Conservation (phyloP, 139 green algal species). For the Chlamydomonas sphaeroides region DNA sequence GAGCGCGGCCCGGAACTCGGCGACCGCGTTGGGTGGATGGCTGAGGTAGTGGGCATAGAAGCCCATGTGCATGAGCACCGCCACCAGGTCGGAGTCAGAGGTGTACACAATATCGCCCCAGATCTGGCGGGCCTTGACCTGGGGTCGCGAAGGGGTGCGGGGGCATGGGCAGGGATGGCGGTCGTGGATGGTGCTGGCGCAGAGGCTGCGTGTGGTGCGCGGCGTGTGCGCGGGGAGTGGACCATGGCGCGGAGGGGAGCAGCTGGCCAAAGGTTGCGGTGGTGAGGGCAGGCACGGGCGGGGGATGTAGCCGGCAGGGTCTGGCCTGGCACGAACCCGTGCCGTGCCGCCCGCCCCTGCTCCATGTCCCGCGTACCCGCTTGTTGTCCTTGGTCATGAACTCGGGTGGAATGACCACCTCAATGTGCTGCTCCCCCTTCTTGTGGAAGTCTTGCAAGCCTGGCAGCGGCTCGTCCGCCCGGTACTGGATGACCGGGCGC, state of each 20-base stretch:
- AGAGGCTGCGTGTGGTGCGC: background rate
- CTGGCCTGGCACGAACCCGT: no score
- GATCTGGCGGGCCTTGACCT: slow-evolving; percentile 91
- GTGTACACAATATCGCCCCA: slow-evolving; percentile 96
- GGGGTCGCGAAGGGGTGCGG: background rate
- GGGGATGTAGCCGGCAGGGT: no score
- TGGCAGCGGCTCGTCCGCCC: slow-evolving; percentile 12
- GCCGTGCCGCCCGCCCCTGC: no score
- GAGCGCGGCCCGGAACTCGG: slow-evolving; percentile 75
- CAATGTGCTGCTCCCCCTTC: slow-evolving; percentile 11
- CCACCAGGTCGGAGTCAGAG: slow-evolving; percentile 92
- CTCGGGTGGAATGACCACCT: slow-evolving; percentile 71
- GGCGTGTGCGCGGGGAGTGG: no score
- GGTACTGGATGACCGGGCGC: slow-evolving; percentile 5
- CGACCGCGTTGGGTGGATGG: slow-evolving; percentile 52
- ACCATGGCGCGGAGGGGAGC: no score
- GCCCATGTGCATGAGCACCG: slow-evolving; percentile 94
- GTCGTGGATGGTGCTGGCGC: no score
- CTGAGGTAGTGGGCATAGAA: slow-evolving; percentile 73
- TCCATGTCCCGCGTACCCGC: slow-evolving; percentile 59
- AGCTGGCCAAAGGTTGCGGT: no score
- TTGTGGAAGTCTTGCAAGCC: slow-evolving; percentile 15
- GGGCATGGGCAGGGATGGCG: background rate
- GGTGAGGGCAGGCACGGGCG: no score
- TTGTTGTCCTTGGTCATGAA: slow-evolving; percentile 73